A percentile compares a stretch with the other conserved stretches of the same genome.
phyloP scores from a whole-genome alignment of 345 rosid genomes.

The Fremontodendron californicum region DNA sequence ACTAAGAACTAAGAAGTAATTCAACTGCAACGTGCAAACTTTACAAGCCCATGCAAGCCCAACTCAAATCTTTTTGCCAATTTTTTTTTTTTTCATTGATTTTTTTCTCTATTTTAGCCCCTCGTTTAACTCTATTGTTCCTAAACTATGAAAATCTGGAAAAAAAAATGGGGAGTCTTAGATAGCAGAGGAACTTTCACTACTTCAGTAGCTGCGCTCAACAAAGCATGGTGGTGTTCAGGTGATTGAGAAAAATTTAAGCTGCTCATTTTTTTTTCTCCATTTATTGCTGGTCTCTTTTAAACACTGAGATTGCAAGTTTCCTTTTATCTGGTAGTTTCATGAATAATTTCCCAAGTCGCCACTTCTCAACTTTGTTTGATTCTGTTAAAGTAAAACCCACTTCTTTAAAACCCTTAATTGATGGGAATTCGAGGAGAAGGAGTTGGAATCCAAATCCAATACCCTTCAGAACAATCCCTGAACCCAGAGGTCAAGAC shows the following conservation, averaged over 20 bases:
- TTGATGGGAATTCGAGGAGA: constrained; percentile 4
- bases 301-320: not conserved
- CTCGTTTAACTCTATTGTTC: not conserved
- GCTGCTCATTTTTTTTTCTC: not conserved
- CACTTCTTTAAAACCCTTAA: not conserved
- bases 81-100: too few species aligned
- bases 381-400: constrained; percentile 7
- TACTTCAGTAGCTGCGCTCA: not conserved
- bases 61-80: too few species aligned
- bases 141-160: not conserved
- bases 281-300: not conserved
- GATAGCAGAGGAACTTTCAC: not conserved
- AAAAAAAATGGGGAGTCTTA: not conserved
- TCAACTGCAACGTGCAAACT: too few species aligned
- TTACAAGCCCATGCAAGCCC: not conserved
- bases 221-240: not conserved
- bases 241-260: not conserved
- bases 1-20: too few species aligned
- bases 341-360: constrained; percentile 14
- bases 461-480: constrained; percentile 59
- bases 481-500: constrained; percentile 70
- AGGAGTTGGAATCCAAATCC: constrained; percentile 42
- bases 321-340: not conserved
- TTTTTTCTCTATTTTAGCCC: not conserved
- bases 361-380: constrained; percentile 32